These are phyloP conservation scores for Suillus fuscotomentosus DNA, from an alignment of 768 basidiomycete species.

Conservation along the genomic window DNA sequence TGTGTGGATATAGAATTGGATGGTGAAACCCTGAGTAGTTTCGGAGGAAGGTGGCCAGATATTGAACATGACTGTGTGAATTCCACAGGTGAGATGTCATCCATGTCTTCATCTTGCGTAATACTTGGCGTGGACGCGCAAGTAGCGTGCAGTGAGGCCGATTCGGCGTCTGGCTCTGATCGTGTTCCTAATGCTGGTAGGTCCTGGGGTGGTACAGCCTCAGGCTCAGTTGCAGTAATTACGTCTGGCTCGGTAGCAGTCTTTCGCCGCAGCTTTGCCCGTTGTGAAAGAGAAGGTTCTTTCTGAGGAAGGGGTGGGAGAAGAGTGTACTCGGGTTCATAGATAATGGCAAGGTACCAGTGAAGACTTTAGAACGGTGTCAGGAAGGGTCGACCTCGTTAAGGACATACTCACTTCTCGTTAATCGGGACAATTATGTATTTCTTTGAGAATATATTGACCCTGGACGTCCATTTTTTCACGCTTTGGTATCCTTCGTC, in stretches of 20 bases:
- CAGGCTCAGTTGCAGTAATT: not conserved
- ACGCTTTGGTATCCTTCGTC: conserved; percentile 81
- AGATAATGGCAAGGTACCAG: conserved; percentile 97
- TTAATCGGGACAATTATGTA: conserved; percentile 96
- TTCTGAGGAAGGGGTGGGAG: conserved; percentile 43
- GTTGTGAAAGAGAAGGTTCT: conserved; percentile 7
- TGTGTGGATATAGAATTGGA: not conserved
- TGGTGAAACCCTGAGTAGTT: conserved; percentile 9
- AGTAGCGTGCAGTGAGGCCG: conserved; percentile 15
- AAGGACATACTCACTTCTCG: conserved; percentile 67
- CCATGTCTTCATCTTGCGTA: conserved; percentile 14
- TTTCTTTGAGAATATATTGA: conserved; percentile 87
- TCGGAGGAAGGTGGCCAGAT: conserved; percentile 1
- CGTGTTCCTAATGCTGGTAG: not conserved
- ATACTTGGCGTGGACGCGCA: conserved; percentile 22
- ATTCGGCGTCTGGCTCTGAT: conserved; percentile 15
- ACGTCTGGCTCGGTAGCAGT: conserved; percentile 3
- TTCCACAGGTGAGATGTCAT: conserved; percentile 6
- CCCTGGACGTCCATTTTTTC: conserved; percentile 89
- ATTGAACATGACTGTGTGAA: conserved; percentile 20
- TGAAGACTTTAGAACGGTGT: conserved; percentile 60
- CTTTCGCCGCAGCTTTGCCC: conserved; percentile 4
- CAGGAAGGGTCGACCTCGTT: not conserved
- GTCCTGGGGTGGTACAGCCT: conserved; percentile 4
- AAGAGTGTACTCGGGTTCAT: conserved; percentile 66